phyloP scores from a whole-genome alignment of 768 basidiomycete species.

The Butyriboletus loyo region DNA sequence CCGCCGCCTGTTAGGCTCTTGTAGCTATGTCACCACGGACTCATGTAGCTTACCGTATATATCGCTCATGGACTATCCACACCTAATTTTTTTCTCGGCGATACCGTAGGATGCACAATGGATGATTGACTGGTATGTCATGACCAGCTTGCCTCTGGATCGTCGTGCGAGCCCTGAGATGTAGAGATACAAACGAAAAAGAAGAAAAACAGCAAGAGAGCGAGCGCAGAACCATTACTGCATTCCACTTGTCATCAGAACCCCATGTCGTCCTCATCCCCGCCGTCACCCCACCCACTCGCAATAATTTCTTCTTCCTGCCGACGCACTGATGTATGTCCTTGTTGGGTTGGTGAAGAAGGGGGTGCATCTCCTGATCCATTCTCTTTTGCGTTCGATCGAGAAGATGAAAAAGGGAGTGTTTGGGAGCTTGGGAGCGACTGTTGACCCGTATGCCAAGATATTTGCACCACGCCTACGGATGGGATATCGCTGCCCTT shows the following conservation, averaged over 20 bases:
- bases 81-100: background rate
- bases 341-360: conserved; percentile 11
- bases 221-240: conserved; percentile 1
- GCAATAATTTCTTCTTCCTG: conserved; percentile 62
- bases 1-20: background rate
- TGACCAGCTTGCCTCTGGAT: conserved; percentile 11
- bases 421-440: conserved; percentile 19
- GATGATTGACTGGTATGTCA: conserved; percentile 4
- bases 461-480: conserved; percentile 61
- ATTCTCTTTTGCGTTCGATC: conserved; percentile 19
- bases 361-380: conserved; percentile 26
- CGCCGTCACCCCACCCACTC: conserved; percentile 67
- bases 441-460: conserved; percentile 54
- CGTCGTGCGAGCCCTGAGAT: conserved; percentile 12
- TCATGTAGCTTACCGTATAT: background rate
- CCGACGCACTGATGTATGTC: conserved; percentile 31
- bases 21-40: conserved; percentile 12
- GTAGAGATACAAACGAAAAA: conserved; percentile 15
- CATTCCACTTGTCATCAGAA: conserved; percentile 36
- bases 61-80: background rate
- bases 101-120: background rate
- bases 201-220: background rate
- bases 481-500: conserved; percentile 68
- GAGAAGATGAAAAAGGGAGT: conserved; percentile 19
- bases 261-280: conserved; percentile 73